Conservation (phyloP, 192 early-diverging fungal genomes). For the Jimgerdemannia lactiflua region DNA sequence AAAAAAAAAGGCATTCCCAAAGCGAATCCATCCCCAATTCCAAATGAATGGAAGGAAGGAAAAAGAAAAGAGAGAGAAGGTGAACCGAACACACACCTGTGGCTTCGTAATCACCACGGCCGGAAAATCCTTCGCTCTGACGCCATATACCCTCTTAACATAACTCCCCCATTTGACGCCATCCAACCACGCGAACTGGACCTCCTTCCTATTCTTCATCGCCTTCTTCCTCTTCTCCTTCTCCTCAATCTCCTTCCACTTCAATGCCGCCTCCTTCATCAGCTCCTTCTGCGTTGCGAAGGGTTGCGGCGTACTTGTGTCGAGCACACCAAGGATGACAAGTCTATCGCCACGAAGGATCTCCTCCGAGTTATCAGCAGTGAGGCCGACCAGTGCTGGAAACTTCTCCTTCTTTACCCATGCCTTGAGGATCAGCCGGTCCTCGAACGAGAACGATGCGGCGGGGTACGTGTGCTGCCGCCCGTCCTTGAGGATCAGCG, state of each 20-base stretch:
- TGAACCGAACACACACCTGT: background rate
- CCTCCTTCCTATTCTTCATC: background rate
- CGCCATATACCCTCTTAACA: background rate
- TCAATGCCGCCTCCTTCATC: constrained; percentile 34
- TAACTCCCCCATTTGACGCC: background rate
- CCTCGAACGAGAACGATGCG: background rate
- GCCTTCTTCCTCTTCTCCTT: constrained; percentile 38
- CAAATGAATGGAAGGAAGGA: too few relatives aligned
- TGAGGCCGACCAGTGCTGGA: background rate
- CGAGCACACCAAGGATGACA: background rate
- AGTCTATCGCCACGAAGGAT: background rate
- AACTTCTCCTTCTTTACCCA: background rate
- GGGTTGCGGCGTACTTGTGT: constrained; percentile 30
- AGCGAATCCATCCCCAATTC: too few relatives aligned
- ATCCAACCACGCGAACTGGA: background rate
- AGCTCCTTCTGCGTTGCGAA: constrained; percentile 40
- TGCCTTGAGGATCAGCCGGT: background rate
- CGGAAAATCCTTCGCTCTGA: background rate
- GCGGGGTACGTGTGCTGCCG: background rate
- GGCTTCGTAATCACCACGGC: background rate
- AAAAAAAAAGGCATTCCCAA: background rate
- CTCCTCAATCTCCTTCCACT: constrained; percentile 27
- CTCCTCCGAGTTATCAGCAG: background rate
- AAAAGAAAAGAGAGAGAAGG: too few relatives aligned
- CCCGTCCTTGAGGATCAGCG: constrained; percentile 1